Conservation (phyloP, 768 basidiomycete genomes). For the Lyophyllum decastes region DNA sequence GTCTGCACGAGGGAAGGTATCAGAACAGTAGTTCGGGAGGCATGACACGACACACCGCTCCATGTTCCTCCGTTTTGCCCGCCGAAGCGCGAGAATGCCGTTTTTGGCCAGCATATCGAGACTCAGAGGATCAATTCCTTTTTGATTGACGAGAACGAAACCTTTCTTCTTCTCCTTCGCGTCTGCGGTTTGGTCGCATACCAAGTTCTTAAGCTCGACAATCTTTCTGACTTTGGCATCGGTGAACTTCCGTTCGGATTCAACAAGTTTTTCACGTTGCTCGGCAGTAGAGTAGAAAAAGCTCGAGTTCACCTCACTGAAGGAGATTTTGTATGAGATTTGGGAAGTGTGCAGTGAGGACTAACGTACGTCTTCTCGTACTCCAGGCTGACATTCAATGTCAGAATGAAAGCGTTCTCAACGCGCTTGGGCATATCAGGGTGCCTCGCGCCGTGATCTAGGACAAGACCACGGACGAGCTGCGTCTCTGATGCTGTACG, state of each 20-base stretch:
- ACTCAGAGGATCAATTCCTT: conserved; percentile 97
- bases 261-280: conserved; percentile 97
- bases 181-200: conserved; percentile 92
- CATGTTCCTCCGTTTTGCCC: conserved; percentile 99
- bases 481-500: conserved; percentile 97
- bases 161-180: conserved; percentile 78
- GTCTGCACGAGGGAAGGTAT: conserved; percentile 38
- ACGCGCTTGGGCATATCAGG: conserved; percentile 99
- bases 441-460: conserved; percentile 97
- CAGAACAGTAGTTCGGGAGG: conserved; percentile 1
- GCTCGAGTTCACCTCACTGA: conserved; percentile 96
- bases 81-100: conserved; percentile 90
- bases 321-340: conserved; percentile 19
- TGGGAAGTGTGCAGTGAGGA: conserved; percentile 11
- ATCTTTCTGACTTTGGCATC: conserved; percentile 96
- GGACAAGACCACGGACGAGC: conserved; percentile 90
- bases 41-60: conserved; percentile 65
- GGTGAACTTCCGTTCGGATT: conserved; percentile 92
- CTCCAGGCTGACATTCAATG: conserved; percentile 95
- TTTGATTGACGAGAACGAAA: conserved; percentile 98
- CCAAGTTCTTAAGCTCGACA: conserved; percentile 92
- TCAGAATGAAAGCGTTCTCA: conserved; percentile 94
- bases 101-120: conserved; percentile 96
- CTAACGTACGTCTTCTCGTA: conserved; percentile 96
- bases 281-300: conserved; percentile 99